Percentiles rank a stretch among this genome's conserved stretches.
Conservation (phyloP, 805 yeast species). For the Scheffersomyces coipomensis region DNA sequence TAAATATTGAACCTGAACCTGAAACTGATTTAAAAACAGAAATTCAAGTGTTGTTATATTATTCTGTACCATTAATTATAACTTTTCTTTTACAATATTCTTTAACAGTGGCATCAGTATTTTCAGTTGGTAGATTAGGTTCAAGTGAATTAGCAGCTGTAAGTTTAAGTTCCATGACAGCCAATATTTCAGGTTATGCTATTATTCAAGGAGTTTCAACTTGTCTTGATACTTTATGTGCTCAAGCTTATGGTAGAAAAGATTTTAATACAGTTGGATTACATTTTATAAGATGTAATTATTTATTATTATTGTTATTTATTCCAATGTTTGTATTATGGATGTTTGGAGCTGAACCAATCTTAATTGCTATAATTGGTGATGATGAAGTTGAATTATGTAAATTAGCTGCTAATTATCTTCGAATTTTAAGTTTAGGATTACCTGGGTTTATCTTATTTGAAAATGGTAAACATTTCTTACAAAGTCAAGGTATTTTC, state of each 20-base stretch:
- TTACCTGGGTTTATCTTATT: conserved; percentile 72
- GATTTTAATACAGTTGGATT: conserved; percentile 66
- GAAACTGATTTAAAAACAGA: conserved; percentile 42
- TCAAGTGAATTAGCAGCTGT: conserved; percentile 72
- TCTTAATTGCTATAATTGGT: conserved; percentile 34
- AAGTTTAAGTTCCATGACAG: conserved; percentile 73
- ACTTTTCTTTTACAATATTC: conserved; percentile 74
- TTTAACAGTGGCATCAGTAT: conserved; percentile 71
- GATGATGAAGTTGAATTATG: conserved; percentile 21
- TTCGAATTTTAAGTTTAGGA: conserved; percentile 57
- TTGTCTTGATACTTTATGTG: conserved; percentile 72
- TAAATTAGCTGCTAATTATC: conserved; percentile 55
- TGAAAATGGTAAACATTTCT: conserved; percentile 69
- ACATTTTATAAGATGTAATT: conserved; percentile 65
- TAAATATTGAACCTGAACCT: conserved; percentile 36
- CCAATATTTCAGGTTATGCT: conserved; percentile 73
- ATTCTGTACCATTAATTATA: conserved; percentile 57
- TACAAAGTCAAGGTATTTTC: conserved; percentile 77
- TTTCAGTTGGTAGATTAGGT: conserved; percentile 75
- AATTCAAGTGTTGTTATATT: conserved; percentile 32
- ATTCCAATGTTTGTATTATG: conserved; percentile 60
- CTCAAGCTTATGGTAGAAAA: conserved; percentile 73
- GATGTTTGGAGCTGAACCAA: conserved; percentile 53
- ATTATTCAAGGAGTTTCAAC: conserved; percentile 79
- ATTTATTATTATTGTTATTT: conserved; percentile 48